These are phyloP conservation scores for Hebeloma cylindrosporum DNA, from an alignment of 768 basidiomycete species.

Conservation along the genomic window DNA sequence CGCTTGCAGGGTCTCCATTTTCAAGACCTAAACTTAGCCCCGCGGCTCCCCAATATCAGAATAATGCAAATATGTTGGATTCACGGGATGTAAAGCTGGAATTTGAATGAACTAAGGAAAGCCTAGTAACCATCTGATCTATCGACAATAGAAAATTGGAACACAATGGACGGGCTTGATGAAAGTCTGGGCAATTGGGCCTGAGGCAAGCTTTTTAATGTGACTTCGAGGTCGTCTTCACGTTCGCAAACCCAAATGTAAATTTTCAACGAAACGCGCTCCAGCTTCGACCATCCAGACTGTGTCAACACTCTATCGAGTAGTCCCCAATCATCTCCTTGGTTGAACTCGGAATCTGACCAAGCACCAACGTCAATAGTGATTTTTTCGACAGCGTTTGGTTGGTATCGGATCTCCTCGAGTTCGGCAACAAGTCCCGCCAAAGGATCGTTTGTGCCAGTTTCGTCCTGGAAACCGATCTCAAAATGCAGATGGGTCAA, in stretches of 20 bases:
- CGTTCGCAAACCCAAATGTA: not conserved
- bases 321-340: constrained; percentile 2
- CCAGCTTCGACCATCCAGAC: constrained; percentile 1
- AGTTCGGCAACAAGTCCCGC: not conserved
- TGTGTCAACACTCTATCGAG: not conserved
- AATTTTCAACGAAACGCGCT: not conserved
- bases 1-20: no score
- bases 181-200: not conserved
- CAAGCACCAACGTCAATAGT: not conserved
- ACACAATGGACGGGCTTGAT: not conserved
- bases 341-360: not conserved
- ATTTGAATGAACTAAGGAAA: no score
- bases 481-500: not conserved
- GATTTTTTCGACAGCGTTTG: not conserved
- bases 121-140: no score
- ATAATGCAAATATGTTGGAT: no score
- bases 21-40: no score
- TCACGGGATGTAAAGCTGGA: no score
- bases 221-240: not conserved
- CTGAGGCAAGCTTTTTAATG: constrained; percentile 3
- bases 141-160: no score
- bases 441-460: not conserved
- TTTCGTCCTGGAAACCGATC: not conserved
- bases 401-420: not conserved
- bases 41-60: no score